Evolutionary conservation across 345 rosid genomes (phyloP), one percentile per base, ranked within the genome.

Genomic region (Erysimum cheiranthoides): DNA sequence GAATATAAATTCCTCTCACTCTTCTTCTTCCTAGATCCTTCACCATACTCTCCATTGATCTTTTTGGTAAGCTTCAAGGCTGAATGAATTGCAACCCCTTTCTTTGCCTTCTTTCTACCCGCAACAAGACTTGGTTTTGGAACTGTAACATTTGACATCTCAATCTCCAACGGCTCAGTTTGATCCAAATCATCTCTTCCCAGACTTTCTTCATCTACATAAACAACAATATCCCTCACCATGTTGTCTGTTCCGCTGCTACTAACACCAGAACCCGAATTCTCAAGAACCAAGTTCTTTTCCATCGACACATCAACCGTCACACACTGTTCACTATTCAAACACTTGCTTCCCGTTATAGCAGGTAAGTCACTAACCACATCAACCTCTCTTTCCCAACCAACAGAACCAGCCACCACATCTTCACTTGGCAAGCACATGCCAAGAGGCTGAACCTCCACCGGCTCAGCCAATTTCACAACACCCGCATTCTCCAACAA

Each of bases 311-410:
- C 52, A 61, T 16, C 40, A 46, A 56, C 76, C 21, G 27, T 21
- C 32, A 10, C 25, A 61, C 46, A 2, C 45, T 21, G 78, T 47
- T 70, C 83, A 61, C 73, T 57, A 18, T 51, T 5, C 59, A 27
- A 43, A 74, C 85, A 80, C 40, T 82, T 86, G 60, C 76, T 65
- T 76, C 94, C 90, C 65, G 86, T 82, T 28, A 51, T 21, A 0
- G 78, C 78, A 68, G 93, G 88, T 53, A 86, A 86, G 56, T 85
- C 83, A 75, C 94, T 83, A 10, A 82, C 60, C 17, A 84, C 93
- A 0, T 82, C 76, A 71, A 79, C 76, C 49, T 63, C 79, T 80
- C 89, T 83, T 58, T 34, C 17, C 11, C 30, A 35, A 61, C 13
- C 50, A 66, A 32, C 40, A 32, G 58, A 51, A n/a, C 27, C 60